Percentiles rank a stretch among this genome's conserved stretches.
phyloP scores from a whole-genome alignment of 805 yeast species.

The Starmerella bombi region DNA sequence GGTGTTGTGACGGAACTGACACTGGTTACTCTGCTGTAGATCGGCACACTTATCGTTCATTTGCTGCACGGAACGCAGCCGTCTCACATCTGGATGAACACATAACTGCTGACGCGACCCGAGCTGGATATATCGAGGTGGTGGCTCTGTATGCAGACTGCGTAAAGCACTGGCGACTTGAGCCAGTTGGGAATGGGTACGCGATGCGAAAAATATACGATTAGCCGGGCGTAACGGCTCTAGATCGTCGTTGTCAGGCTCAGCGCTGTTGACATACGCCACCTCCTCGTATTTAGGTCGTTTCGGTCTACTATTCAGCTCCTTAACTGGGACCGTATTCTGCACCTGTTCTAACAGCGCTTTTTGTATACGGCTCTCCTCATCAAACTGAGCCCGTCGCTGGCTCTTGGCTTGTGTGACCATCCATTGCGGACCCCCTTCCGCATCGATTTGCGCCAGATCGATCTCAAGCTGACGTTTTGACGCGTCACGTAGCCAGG shows the following conservation, averaged over 20 bases:
- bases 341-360: background rate
- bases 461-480: slow-evolving; percentile 14
- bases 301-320: background rate
- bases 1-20: slow-evolving; percentile 34
- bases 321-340: too few relatives aligned
- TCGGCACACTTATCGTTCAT: slow-evolving; percentile 77
- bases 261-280: background rate
- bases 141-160: slow-evolving; percentile 49
- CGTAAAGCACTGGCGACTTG: slow-evolving; percentile 67
- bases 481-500: slow-evolving; percentile 55
- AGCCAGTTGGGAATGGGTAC: slow-evolving; percentile 80
- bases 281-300: background rate
- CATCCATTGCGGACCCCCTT: slow-evolving; percentile 64
- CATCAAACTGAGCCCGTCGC: slow-evolving; percentile 15
- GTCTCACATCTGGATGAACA: slow-evolving; percentile 48
- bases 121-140: slow-evolving; percentile 53
- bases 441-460: slow-evolving; percentile 26
- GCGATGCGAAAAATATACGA: slow-evolving; percentile 57
- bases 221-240: slow-evolving; percentile 25
- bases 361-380: slow-evolving; percentile 21
- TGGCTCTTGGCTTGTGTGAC: slow-evolving; percentile 29
- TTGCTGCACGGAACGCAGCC: slow-evolving; percentile 35
- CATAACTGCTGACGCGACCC: slow-evolving; percentile 82
- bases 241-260: background rate
- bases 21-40: slow-evolving; percentile 37